Conservation (phyloP, 495 filamentous ascomycete genomes). For the Tuber brumale region DNA sequence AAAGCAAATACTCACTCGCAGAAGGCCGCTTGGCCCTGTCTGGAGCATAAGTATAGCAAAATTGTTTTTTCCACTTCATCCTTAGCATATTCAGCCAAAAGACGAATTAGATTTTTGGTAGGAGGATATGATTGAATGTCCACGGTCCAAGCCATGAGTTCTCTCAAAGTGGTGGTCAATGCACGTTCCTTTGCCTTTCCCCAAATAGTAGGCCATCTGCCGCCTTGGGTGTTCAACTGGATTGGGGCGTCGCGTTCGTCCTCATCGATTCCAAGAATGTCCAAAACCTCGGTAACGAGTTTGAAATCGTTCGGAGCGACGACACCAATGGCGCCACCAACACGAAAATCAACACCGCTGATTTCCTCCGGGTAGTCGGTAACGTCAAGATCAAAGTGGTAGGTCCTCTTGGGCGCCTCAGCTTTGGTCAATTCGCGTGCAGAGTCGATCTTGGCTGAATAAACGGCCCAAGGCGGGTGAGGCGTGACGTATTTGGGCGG, state of each 20-base stretch:
- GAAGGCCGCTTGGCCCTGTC: conserved; percentile 87
- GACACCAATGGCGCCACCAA: conserved; percentile 90
- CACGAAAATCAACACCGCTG: conserved; percentile 83
- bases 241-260: conserved; percentile 76
- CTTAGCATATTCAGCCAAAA: conserved; percentile 76
- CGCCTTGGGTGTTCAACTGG: conserved; percentile 64
- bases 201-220: conserved; percentile 97
- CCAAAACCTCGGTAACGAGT: conserved; percentile 75
- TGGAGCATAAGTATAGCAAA: conserved; percentile 73
- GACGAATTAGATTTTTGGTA: conserved; percentile 75
- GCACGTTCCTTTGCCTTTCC: conserved; percentile 80
- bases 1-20: conserved; percentile 55
- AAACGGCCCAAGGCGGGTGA: conserved; percentile 89
- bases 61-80: conserved; percentile 81
- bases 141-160: conserved; percentile 88
- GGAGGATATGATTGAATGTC: conserved; percentile 90
- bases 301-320: conserved; percentile 75
- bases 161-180: conserved; percentile 77
- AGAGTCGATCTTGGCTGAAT: conserved; percentile 71
- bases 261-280: conserved; percentile 67
- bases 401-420: conserved; percentile 95
- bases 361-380: conserved; percentile 86
- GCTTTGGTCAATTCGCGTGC: conserved; percentile 77
- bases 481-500: conserved; percentile 88
- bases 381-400: conserved; percentile 93